Evolutionary conservation across 2,329 filamentous ascomycete species (phyloP), one percentile per base, ranked within the genome.

Genomic region (Pyrenochaeta sp.): DNA sequence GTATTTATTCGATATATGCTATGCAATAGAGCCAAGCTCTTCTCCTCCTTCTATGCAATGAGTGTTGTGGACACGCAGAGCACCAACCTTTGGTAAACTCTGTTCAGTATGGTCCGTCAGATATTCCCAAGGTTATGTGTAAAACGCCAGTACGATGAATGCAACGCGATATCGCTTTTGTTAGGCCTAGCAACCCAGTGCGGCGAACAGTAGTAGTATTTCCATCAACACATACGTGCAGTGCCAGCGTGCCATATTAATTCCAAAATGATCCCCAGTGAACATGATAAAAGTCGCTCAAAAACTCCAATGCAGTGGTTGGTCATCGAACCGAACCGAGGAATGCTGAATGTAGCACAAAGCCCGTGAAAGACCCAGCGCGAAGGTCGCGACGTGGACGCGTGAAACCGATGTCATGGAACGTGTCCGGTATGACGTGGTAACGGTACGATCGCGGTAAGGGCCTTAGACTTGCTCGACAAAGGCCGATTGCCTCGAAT

Each of bases 401-500:
- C 53, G 50, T 48, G 36, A 30, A 43, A 35, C 48, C 49, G 41
- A 23, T 20, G 48, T 44, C 48, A 42, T 44, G 49, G 51, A 47
- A 47, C 45, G 43, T 52, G 39, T 37, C 47, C 24, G 18, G 29
- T 44, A 39, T 35, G 47, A 52, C 55, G 45, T 48, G 19, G 42
- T 39, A 13, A 30, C 53, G 24, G 24, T 19, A 28, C 19, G 35
- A 37, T 37, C 27, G 26, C 38, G 47, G 54, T 41, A 57, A 58
- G 51, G 54, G 40, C 20, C 24, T 61, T 58, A 72, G 14, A 72
- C 62, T 53, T 70, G 65, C 50, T 72, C 69, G 7, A 61, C 53
- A 39, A 72, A 72, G 34, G 65, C 62, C n/a, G 68, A 71, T 20
- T 58, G 57, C 23, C 64, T 54, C 19, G 66, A 68, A 11, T 51